A percentile compares a stretch with the other conserved stretches of the same genome.
Evolutionary conservation across 1,284 basidiomycete genomes (phyloP).

Genomic region (Trametes pubescens): DNA sequence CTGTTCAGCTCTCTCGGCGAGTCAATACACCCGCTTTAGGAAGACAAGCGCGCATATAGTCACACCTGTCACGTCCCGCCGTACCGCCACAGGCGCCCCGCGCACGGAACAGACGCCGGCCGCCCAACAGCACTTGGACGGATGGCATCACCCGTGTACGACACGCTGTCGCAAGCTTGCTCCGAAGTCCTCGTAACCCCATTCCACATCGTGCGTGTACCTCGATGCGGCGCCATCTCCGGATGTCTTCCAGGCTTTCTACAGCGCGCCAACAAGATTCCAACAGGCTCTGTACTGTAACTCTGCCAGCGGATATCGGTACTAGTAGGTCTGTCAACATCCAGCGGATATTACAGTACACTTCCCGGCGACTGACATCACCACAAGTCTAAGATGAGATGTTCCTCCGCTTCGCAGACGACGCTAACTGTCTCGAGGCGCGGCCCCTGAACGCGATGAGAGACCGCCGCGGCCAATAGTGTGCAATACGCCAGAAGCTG

Average conservation of each 20-base stretch:
- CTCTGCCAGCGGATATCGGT: too few relatives aligned
- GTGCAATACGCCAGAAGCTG: background rate
- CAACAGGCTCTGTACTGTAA: too few relatives aligned
- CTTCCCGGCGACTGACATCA: background rate
- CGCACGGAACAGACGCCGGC: conserved; percentile 1
- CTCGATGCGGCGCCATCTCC: background rate
- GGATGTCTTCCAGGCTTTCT: background rate
- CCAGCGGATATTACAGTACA: too few relatives aligned
- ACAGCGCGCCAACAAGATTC: background rate
- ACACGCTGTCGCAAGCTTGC: background rate
- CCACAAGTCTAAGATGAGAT: background rate
- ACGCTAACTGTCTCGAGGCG: background rate
- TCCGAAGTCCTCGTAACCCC: background rate
- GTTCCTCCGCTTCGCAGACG: background rate
- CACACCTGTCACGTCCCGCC: conserved; percentile 9
- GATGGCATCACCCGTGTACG: conserved; percentile 6
- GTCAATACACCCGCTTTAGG: conserved; percentile 20
- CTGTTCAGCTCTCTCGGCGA: conserved; percentile 14
- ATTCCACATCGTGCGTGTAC: background rate
- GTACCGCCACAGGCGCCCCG: conserved; percentile 10
- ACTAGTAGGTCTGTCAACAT: too few relatives aligned
- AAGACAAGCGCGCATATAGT: conserved; percentile 14
- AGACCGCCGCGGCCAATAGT: background rate
- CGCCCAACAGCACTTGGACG: background rate
- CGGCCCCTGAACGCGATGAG: conserved; percentile 5